phyloP scores from a whole-genome alignment of 2,329 filamentous ascomycete species.

The Paracoccidioides lutzii region DNA sequence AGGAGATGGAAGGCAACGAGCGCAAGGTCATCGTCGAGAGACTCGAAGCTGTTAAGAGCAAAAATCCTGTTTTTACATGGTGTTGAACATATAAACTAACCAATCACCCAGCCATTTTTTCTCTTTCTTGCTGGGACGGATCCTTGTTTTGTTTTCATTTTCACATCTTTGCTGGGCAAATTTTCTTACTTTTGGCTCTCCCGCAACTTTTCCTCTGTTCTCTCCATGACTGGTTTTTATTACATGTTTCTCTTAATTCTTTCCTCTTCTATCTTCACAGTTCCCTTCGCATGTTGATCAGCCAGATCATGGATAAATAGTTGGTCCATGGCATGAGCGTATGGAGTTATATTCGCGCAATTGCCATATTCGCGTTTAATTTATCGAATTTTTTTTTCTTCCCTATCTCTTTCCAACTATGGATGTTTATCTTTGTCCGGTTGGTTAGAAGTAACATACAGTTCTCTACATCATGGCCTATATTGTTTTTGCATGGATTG shows the following conservation, averaged over 20 bases:
- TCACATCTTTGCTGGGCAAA: not conserved
- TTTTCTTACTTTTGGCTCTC: not conserved
- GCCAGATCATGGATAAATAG: not conserved
- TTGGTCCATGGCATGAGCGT: slow-evolving; percentile 2
- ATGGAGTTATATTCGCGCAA: not conserved
- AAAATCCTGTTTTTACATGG: slow-evolving; percentile 95
- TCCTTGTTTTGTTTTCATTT: not conserved
- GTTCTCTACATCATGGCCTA: not conserved
- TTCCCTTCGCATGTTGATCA: not conserved
- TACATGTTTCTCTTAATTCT: not conserved
- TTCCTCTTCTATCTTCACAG: not conserved
- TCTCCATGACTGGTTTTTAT: not conserved
- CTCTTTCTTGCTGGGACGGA: not conserved
- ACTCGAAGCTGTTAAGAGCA: slow-evolving; percentile 86
- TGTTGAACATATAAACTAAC: slow-evolving; percentile 45
- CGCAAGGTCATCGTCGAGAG: slow-evolving; percentile 95
- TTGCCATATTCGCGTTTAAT: not conserved
- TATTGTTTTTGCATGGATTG: not conserved
- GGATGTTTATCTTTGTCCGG: not conserved
- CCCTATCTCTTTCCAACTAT: not conserved
- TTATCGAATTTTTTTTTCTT: not conserved
- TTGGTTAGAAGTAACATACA: not conserved
- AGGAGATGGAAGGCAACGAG: slow-evolving; percentile 81
- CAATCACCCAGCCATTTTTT: not conserved
- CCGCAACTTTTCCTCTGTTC: not conserved